Evolutionary conservation across 2,329 filamentous ascomycete genomes (phyloP).

Genomic region (Drechslerella coelobrocha): DNA sequence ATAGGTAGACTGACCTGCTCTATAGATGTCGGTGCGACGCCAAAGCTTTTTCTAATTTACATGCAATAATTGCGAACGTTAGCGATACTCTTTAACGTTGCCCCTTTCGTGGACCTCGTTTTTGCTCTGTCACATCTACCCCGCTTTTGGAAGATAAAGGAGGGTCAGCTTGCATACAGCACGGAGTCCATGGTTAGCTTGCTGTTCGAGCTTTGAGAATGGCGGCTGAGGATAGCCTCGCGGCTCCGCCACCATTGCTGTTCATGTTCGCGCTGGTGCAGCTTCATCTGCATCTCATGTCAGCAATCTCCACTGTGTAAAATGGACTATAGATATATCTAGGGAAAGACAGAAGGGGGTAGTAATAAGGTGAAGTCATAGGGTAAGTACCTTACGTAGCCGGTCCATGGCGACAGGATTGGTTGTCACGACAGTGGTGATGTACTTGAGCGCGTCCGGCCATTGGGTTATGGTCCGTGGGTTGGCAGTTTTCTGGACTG

Average conservation of each 20-base stretch:
- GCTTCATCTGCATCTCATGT: constrained; percentile 50
- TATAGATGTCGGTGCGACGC: constrained; percentile 19
- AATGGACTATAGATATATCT: constrained; percentile 1
- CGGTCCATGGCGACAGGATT: constrained; percentile 49
- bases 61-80: neutral
- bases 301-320: too few relatives aligned
- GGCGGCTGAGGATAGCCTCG: constrained; percentile 52
- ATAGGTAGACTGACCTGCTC: constrained; percentile 17
- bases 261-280: constrained; percentile 53
- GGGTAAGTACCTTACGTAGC: constrained; percentile 49
- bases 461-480: constrained; percentile 52
- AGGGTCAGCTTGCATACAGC: neutral
- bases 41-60: constrained; percentile 34
- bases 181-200: constrained; percentile 49
- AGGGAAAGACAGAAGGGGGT: neutral
- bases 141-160: constrained; percentile 12
- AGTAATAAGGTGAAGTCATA: neutral
- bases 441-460: constrained; percentile 53
- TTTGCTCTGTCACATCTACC: neutral
- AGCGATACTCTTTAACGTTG: too few relatives aligned
- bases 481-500: constrained; percentile 20
- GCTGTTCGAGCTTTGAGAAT: constrained; percentile 48
- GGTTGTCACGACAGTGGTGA: constrained; percentile 51
- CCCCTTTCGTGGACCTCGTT: too few relatives aligned
- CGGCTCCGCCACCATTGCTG: constrained; percentile 52